Evolutionary conservation across 371 early-diverging fungal genomes (phyloP).

Genomic region (Basidiobolus heterosporus): DNA sequence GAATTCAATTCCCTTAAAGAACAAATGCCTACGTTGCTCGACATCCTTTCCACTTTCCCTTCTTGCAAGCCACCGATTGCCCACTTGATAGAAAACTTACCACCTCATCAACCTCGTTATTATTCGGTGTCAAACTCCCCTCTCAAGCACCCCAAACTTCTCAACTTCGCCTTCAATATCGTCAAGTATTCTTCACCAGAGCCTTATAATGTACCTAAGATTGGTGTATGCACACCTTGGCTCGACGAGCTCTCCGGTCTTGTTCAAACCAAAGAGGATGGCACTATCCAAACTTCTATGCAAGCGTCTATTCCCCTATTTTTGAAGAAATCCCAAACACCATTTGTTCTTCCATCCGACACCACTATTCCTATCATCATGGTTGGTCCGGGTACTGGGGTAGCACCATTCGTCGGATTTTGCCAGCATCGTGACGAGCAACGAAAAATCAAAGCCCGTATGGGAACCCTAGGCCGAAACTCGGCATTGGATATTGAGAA

Average conservation of each 20-base stretch:
- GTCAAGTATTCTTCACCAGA: slow-evolving; percentile 39
- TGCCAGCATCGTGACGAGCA: slow-evolving; percentile 39
- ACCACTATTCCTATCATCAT: slow-evolving; percentile 40
- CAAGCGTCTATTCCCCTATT: slow-evolving; percentile 26
- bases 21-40: slow-evolving; percentile 41
- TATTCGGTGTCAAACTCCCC: slow-evolving; percentile 72
- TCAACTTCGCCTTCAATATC: slow-evolving; percentile 74
- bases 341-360: slow-evolving; percentile 39
- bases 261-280: slow-evolving; percentile 12
- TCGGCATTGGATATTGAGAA: slow-evolving; percentile 14
- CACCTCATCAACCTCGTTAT: slow-evolving; percentile 66
- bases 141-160: slow-evolving; percentile 19
- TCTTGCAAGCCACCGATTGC: slow-evolving; percentile 36
- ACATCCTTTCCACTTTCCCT: slow-evolving; percentile 61
- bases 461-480: slow-evolving; percentile 20
- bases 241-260: slow-evolving; percentile 36
- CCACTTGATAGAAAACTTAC: slow-evolving; percentile 56
- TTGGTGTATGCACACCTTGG: slow-evolving; percentile 71
- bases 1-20: background rate
- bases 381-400: slow-evolving; percentile 79
- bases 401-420: slow-evolving; percentile 79
- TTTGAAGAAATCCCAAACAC: slow-evolving; percentile 26
- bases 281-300: slow-evolving; percentile 5
- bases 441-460: slow-evolving; percentile 15
- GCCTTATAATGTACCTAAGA: slow-evolving; percentile 23